Percentiles rank a stretch among this genome's conserved stretches.
phyloP scores from a whole-genome alignment of 2,329 filamentous ascomycete genomes.

The Hymenoscyphus salicellus region DNA sequence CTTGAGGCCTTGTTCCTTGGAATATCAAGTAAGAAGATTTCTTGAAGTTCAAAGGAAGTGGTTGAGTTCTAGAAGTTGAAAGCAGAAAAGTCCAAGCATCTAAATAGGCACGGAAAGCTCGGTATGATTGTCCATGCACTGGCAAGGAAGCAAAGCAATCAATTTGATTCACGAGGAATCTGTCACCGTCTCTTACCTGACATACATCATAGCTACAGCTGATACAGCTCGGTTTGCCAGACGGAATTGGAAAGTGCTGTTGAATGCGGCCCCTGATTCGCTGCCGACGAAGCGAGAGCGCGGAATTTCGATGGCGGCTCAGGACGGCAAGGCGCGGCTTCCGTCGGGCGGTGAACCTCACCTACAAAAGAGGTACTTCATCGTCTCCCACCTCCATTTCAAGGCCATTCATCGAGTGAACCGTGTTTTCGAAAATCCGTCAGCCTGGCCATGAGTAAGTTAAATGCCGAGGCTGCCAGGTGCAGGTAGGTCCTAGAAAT shows the following conservation, averaged over 20 bases:
- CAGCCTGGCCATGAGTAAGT: background rate
- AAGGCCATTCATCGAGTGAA: background rate
- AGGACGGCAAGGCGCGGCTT: constrained; percentile 14
- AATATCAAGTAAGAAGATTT: background rate
- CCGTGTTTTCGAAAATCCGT: background rate
- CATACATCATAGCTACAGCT: background rate
- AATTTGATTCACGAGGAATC: background rate
- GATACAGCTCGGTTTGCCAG: background rate
- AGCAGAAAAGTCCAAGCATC: background rate
- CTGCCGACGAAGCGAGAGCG: background rate
- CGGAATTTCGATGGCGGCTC: constrained; percentile 5
- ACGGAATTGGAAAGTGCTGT: constrained; percentile 8
- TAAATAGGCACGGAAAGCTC: constrained; percentile 6
- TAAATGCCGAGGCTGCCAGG: background rate
- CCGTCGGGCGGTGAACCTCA: constrained; percentile 3
- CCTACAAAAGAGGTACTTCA: constrained; percentile 14
- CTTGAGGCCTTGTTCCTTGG: background rate
- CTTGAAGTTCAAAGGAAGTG: background rate
- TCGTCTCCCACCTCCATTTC: constrained; percentile 9
- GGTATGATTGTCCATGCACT: background rate
- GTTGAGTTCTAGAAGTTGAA: background rate
- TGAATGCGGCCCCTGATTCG: constrained; percentile 3
- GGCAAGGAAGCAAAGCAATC: background rate
- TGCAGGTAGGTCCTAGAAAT: background rate
- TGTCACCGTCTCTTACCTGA: background rate